A percentile compares a stretch with the other conserved stretches of the same genome.
These are phyloP conservation scores for Withania somnifera DNA, from an alignment of 305 asterid species.

Conservation along the genomic window DNA sequence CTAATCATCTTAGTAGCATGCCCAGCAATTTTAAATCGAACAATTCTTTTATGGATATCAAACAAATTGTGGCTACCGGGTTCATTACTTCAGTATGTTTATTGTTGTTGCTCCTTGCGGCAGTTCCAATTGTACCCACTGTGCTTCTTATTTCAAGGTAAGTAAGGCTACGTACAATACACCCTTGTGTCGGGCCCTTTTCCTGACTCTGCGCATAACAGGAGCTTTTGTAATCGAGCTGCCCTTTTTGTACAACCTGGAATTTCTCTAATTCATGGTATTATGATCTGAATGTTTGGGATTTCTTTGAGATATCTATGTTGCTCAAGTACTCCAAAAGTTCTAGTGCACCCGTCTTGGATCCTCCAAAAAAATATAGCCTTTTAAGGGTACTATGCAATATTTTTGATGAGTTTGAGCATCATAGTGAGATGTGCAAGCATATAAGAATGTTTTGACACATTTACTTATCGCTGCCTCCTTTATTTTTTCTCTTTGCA, in stretches of 20 bases:
- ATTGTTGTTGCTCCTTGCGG: not conserved
- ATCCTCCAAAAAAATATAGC: not conserved
- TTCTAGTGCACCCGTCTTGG: not conserved
- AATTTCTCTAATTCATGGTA: not conserved
- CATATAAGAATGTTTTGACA: not conserved
- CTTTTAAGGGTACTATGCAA: not conserved
- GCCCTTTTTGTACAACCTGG: too few species aligned
- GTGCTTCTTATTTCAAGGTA: not conserved
- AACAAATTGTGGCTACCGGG: not conserved
- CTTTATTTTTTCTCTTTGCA: not conserved
- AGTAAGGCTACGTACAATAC: too few species aligned
- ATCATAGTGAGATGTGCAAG: not conserved
- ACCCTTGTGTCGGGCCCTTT: too few species aligned
- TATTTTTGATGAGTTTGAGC: not conserved
- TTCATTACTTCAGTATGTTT: not conserved
- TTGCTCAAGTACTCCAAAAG: not conserved
- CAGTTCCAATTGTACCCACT: not conserved
- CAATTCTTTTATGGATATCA: not conserved
- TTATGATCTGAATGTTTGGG: not conserved
- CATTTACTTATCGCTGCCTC: not conserved
- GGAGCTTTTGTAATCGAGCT: too few species aligned
- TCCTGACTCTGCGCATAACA: too few species aligned
- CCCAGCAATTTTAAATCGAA: not conserved
- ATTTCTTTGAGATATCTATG: not conserved
- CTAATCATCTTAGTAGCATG: not conserved